phyloP scores from a whole-genome alignment of 208 protist species.

The Phytomonas sp. region DNA sequence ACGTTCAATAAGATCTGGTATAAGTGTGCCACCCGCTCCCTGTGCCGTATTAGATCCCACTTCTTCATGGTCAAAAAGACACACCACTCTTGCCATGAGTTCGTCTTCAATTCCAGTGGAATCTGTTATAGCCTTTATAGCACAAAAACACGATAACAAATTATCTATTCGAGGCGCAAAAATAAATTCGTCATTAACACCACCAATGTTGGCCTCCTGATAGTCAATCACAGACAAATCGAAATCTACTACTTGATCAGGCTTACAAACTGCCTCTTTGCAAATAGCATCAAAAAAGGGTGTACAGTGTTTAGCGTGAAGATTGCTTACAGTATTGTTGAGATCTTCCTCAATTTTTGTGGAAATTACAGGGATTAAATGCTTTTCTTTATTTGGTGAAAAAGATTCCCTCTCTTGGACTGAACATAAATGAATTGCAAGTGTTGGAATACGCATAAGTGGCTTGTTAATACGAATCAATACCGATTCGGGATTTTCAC shows the following conservation, averaged over 20 bases:
- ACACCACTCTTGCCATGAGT: constrained; percentile 77
- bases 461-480: constrained; percentile 85
- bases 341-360: constrained; percentile 21
- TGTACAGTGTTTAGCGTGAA: constrained; percentile 39
- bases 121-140: constrained; percentile 71
- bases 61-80: constrained; percentile 89
- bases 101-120: constrained; percentile 43
- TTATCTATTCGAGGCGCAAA: constrained; percentile 95
- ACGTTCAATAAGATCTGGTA: constrained; percentile 75
- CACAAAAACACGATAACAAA: constrained; percentile 91
- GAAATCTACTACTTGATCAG: constrained; percentile 92
- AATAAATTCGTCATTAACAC: constrained; percentile 93
- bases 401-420: constrained; percentile 74
- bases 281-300: constrained; percentile 73
- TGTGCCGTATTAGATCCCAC: constrained; percentile 70
- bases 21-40: constrained; percentile 66
- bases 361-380: constrained; percentile 90
- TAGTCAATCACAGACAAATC: constrained; percentile 94
- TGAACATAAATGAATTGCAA: constrained; percentile 94
- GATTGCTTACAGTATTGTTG: constrained; percentile 11
- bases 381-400: constrained; percentile 92
- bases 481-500: constrained; percentile 28
- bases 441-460: constrained; percentile 91
- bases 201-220: constrained; percentile 86
- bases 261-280: constrained; percentile 33